These are phyloP conservation scores for Steccherinum ochraceum DNA, from an alignment of 768 basidiomycete species.

Conservation along the genomic window DNA sequence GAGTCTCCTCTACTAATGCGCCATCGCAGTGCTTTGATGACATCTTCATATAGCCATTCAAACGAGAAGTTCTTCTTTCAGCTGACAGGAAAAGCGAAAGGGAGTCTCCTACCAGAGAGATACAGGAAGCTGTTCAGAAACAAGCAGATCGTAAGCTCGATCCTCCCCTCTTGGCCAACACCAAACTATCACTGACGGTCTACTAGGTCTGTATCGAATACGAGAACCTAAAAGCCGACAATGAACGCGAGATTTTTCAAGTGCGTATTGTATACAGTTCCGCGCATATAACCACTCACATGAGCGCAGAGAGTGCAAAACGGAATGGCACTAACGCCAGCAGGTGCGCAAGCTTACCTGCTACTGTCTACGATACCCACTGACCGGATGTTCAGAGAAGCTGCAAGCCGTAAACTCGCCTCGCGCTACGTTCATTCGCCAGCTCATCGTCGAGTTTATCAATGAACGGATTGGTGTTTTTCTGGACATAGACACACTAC, in stretches of 20 bases:
- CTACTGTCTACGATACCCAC: background rate
- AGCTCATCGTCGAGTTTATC: constrained; percentile 42
- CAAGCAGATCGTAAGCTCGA: constrained; percentile 49
- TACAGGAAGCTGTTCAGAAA: constrained; percentile 57
- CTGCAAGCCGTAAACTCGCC: constrained; percentile 59
- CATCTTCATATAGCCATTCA: constrained; percentile 25
- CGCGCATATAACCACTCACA: background rate
- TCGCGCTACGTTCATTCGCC: constrained; percentile 53
- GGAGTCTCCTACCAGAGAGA: constrained; percentile 41
- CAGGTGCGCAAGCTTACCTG: constrained; percentile 32
- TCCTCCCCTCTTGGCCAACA: background rate
- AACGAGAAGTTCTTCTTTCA: constrained; percentile 53
- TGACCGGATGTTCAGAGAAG: constrained; percentile 39
- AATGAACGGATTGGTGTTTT: constrained; percentile 30
- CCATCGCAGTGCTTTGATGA: too few relatives aligned
- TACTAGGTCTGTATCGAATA: constrained; percentile 68
- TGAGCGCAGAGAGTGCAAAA: constrained; percentile 60
- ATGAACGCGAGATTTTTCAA: constrained; percentile 71
- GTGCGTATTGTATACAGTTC: constrained; percentile 27
- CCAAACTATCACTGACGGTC: background rate
- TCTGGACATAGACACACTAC: constrained; percentile 30
- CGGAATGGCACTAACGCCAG: constrained; percentile 70
- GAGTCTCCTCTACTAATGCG: constrained; percentile 11
- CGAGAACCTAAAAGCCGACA: constrained; percentile 35
- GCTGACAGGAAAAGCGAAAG: constrained; percentile 17